Evolutionary conservation across 768 basidiomycete genomes (phyloP), one percentile per base, ranked within the genome.

Genomic region (Leccinellum albellum): DNA sequence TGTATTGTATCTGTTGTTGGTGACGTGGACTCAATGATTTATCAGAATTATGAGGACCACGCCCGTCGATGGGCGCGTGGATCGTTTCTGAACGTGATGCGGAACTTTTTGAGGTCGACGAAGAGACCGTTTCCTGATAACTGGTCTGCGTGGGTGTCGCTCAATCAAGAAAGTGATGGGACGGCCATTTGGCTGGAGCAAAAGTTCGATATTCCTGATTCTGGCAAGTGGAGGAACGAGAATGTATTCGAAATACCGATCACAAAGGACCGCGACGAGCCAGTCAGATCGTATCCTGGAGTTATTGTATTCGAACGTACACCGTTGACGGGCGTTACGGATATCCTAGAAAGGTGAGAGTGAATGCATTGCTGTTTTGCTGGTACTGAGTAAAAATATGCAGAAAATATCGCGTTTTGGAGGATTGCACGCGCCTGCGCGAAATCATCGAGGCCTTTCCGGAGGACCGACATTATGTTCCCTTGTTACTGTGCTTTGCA

Each of bases 121-220:
- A 53, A 64, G 33, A 44, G 51, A 58, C 31, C 69, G 66, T 4
- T 68, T 74, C 55, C 73, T 64, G 47, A 62, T 3, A 72, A 80
- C 7, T 90, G 87, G 86, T 76, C 78, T 24, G 70, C 83, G 37
- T 91, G 89, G 89, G 66, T 91, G n/a, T 88, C 89, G 3, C 76
- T 83, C 63, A 90, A 91, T 64, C 81, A 83, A 13, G 84, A 84
- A 56, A 83, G 78, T 61, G 88, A 90, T 63, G 82, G 81, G 20
- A 91, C 89, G 8, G 88, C 88, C 3, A 89, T 90, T 37, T 91
- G 89, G 89, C 63, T 91, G 42, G 85, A 90, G 64, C 78, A 78
- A 61, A 92, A 92, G 70, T 90, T 91, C 58, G 78, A 85, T 60
- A 78, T 89, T 13, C 86, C 86, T 0, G 68, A 74, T 6, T 86